These are phyloP conservation scores for Trichoderma gamsii DNA, from an alignment of 495 filamentous ascomycete species.

Conservation along the genomic window DNA sequence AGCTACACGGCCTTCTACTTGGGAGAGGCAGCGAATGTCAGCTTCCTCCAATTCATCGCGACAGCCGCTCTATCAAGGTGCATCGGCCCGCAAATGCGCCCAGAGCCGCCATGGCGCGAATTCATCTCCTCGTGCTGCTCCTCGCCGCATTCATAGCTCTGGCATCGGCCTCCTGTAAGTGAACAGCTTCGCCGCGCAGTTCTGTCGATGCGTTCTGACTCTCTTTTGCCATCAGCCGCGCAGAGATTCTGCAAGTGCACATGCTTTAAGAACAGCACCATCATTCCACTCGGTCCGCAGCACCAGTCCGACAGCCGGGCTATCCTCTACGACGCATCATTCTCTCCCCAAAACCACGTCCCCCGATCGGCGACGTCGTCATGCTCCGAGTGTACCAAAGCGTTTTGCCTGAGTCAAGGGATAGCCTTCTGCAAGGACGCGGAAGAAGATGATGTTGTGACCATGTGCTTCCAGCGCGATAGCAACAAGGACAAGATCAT, in stretches of 20 bases:
- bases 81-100: constrained; percentile 1
- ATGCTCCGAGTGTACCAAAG: constrained; percentile 84
- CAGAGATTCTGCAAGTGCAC: constrained; percentile 98
- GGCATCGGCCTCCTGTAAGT: constrained; percentile 7
- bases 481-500: constrained; percentile 84
- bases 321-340: constrained; percentile 14
- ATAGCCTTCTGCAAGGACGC: constrained; percentile 80
- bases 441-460: constrained; percentile 80
- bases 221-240: constrained; percentile 35
- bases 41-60: not conserved
- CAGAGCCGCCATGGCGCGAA: constrained; percentile 10
- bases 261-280: constrained; percentile 84
- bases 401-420: constrained; percentile 80
- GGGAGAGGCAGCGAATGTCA: not conserved
- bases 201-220: not conserved
- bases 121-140: not conserved
- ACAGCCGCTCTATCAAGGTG: not conserved
- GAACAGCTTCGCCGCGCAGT: not conserved
- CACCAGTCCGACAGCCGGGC: constrained; percentile 20
- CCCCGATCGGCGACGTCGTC: constrained; percentile 30
- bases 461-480: constrained; percentile 90
- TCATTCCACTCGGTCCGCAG: constrained; percentile 63
- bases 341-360: not conserved
- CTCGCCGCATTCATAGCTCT: constrained; percentile 12
- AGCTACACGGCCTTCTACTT: not conserved